Evolutionary conservation across 2,329 filamentous ascomycete genomes (phyloP), one percentile per base, ranked within the genome.

Genomic region (Rhinocladiella similis): DNA sequence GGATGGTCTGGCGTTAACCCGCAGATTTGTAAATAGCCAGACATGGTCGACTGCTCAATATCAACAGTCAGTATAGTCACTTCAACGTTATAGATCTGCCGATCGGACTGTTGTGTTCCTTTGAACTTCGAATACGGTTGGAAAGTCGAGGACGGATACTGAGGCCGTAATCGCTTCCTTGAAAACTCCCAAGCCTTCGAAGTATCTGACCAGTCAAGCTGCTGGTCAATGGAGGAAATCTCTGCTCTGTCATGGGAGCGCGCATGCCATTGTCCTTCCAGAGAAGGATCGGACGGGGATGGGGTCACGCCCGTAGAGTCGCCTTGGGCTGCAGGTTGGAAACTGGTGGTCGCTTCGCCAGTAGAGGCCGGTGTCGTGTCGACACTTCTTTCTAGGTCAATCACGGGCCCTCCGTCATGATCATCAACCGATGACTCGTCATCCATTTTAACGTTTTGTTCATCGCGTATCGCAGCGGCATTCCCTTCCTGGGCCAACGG

Each of bases 51-150:
- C 71, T 97, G 91, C 53, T 86, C 83, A 82, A 97, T 88, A 70
- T 97, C 91, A 43, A 97, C 91, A 74, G 97, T 88, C 74, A 97
- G 96, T 65, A 99, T 91, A 70, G 97, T 92, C 1, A 99, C 94
- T 68, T 97, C 89, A 1, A 99, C 94, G 61, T 96, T 91, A 71
- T 99, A 99, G 9, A 90, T 84, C 70, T 96, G 91, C 57, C 89
- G 85, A 70, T 97, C 93, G 2, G 93, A 97, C 69, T 93, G 89
- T 68, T 99, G 94, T 13, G 89, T 96, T 55, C 94, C 94, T 57
- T 84, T 83, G 69, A 97, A 99, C 66, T 84, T 89, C 73, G 91
- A 96, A 16, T 92, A 92, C 2, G 92, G 85, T 45, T 91, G 88
- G 54, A 99, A 79, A 71, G 87, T 95, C 0, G 91, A 94, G 0